Conservation (phyloP, 371 early-diverging fungal genomes). For the Mucor irregularis region DNA sequence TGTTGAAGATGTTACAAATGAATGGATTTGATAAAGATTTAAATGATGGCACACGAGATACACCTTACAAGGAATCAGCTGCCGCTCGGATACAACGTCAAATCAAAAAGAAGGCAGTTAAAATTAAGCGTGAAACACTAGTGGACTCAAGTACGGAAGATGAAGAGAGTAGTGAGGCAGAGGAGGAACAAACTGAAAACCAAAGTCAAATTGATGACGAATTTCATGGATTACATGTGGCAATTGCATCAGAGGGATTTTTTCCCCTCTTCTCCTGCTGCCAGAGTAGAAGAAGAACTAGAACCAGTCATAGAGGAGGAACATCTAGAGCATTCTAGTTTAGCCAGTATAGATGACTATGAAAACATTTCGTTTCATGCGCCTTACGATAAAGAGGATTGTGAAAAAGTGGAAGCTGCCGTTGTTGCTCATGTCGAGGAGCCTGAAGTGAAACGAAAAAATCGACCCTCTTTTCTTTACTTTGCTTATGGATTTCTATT, state of each 20-base stretch:
- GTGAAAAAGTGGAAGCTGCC: background rate
- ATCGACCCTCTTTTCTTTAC: constrained; percentile 28
- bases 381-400: background rate
- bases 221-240: too few species aligned
- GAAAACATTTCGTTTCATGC: background rate
- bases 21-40: constrained; percentile 4
- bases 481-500: constrained; percentile 41
- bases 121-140: constrained; percentile 9
- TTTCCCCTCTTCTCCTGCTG: too few species aligned
- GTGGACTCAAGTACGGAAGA: background rate
- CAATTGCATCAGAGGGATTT: too few species aligned
- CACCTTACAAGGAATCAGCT: background rate
- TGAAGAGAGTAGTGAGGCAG: background rate
- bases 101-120: constrained; percentile 3
- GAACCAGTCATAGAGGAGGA: too few species aligned
- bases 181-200: background rate
- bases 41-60: background rate
- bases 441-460: background rate
- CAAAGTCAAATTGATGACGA: too few species aligned
- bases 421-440: background rate
- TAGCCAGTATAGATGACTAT: background rate
- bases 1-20: constrained; percentile 8
- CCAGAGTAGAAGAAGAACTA: too few species aligned
- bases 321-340: background rate
- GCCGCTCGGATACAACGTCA: constrained; percentile 5